These are phyloP conservation scores for Penicillium occitanis DNA, from an alignment of 2,329 filamentous ascomycete genomes.

Conservation along the genomic window DNA sequence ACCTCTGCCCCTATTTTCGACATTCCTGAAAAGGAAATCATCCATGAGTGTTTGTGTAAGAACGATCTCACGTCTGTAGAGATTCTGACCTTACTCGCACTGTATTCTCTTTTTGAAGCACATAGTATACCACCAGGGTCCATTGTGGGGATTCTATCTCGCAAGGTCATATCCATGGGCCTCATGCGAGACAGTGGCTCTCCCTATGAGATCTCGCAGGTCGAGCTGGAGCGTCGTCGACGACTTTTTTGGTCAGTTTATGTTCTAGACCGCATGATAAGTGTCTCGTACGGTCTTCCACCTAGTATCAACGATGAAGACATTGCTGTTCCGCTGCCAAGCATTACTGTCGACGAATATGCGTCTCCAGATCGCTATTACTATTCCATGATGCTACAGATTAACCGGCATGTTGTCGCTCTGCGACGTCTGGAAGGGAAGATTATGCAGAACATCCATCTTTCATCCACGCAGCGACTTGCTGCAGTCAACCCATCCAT, in stretches of 20 bases:
- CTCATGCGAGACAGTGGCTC: slow-evolving; percentile 7
- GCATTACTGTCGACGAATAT: slow-evolving; percentile 50
- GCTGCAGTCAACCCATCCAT: neutral
- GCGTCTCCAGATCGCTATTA: slow-evolving; percentile 40
- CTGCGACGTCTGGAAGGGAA: slow-evolving; percentile 46
- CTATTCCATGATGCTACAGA: slow-evolving; percentile 46
- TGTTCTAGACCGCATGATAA: slow-evolving; percentile 50
- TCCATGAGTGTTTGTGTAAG: slow-evolving; percentile 42
- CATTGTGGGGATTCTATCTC: slow-evolving; percentile 34
- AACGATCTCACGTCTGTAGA: slow-evolving; percentile 43
- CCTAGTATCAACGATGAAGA: slow-evolving; percentile 43
- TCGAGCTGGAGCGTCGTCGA: slow-evolving; percentile 35
- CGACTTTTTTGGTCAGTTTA: slow-evolving; percentile 50
- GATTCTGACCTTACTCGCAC: slow-evolving; percentile 44
- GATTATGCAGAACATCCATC: slow-evolving; percentile 15
- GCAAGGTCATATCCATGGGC: slow-evolving; percentile 14
- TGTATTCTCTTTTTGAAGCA: slow-evolving; percentile 49
- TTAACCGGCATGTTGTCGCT: slow-evolving; percentile 48
- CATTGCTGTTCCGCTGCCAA: slow-evolving; percentile 45
- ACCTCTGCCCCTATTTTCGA: slow-evolving; percentile 19
- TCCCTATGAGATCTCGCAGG: slow-evolving; percentile 19
- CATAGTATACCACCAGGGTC: slow-evolving; percentile 43
- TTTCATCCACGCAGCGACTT: slow-evolving; percentile 30
- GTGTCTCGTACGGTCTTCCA: slow-evolving; percentile 44
- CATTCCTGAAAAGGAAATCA: slow-evolving; percentile 33